Evolutionary conservation across 78 protist genomes (phyloP).

Genomic region (Dictyostelium firmibasis): DNA sequence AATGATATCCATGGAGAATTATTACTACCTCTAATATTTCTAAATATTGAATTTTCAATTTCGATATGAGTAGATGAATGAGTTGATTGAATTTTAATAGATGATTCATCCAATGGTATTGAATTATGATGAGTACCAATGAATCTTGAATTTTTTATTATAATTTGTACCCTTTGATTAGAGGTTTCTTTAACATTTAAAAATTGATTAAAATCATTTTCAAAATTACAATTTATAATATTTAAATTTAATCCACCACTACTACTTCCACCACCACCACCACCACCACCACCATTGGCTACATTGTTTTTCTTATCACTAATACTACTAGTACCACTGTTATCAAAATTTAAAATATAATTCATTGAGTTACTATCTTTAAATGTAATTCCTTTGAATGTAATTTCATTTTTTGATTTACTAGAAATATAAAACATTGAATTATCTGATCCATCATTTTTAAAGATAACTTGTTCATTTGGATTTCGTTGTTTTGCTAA

Average conservation of each 20-base stretch:
- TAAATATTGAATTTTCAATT: not conserved
- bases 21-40: not conserved
- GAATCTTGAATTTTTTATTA: not conserved
- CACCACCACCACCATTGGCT: no score
- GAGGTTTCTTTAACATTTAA: not conserved
- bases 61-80: not conserved
- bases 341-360: not conserved
- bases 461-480: conserved; percentile 41
- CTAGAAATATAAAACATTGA: not conserved
- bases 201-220: not conserved
- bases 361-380: not conserved
- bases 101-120: not conserved
- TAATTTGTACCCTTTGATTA: not conserved
- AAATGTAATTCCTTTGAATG: not conserved
- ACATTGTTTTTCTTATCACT: no score
- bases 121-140: not conserved
- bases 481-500: not conserved
- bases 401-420: not conserved
- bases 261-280: not conserved
- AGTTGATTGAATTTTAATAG: not conserved
- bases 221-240: not conserved
- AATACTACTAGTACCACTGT: not conserved
- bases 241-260: not conserved
- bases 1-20: not conserved
- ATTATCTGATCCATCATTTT: not conserved